Base-by-base conservation (phyloP, 345 rosid genomes). In the Lagerstroemia speciosa region DNA sequence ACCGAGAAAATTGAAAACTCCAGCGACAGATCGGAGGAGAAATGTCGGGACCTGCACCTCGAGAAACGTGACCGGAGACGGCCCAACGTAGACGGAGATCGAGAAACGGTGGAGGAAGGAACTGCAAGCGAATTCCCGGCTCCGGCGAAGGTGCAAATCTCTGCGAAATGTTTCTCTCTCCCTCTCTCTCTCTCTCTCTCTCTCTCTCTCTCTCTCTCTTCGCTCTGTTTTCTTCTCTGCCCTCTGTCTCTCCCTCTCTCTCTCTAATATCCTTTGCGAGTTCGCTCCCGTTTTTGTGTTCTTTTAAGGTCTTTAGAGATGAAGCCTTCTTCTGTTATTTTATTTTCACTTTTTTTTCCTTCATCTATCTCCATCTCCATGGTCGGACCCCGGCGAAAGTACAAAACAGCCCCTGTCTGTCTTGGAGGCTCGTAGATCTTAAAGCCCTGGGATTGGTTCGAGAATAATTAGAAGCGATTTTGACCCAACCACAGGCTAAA, bases 251-350 rank as follows among this genome's bases (percentile, higher is more conserved):
- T n/a, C 33, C 20, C 15, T 3, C 41, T n/a, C 53, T 68, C 32
- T 53, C 41, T 57, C 50, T 55, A 38, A 38, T n/a, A 65, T 65
- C 67, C 67, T 40, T 40, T 40, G 67, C 22, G 67, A 33, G 43
- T 64, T 43, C 67, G 31, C 67, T 65, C 52, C 67, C 67, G 67
- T 65, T n/a, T 33, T 20, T 63, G 43, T 40, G 76, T 76, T 72
- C 72, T 82, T 69, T 73, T 69, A 67, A 83, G 62, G 15, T 27
- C 12, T 19, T 16, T 32, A 83, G 80, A 73, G 81, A 83, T 73
- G 88, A 83, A 80, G 79, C 82, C 87, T 78, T 83, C 76, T 77
- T 75, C 24, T 48, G 55, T 24, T 3, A 48, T 74, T 29, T 48
- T 41, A 67, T 66, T 31, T 73, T 33, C 14, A 50, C 11, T 30